phyloP scores from a whole-genome alignment of 2,329 filamentous ascomycete genomes.

The Monosporascus cannonballus region DNA sequence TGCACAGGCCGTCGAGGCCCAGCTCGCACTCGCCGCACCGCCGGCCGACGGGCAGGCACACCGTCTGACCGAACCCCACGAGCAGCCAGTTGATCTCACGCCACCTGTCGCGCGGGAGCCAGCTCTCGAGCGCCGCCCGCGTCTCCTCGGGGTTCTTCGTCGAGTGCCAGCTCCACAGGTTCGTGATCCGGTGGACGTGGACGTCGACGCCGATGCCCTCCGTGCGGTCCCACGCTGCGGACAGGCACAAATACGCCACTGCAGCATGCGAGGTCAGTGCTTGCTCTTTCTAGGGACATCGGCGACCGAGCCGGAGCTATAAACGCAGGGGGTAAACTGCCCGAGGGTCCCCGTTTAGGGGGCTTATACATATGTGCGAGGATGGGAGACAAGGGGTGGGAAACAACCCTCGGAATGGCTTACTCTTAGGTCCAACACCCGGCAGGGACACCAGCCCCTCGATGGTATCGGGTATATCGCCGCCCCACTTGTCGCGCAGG shows the following conservation, averaged over 20 bases:
- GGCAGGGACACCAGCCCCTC: constrained; percentile 71
- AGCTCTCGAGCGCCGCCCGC: constrained; percentile 65
- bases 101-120: constrained; percentile 82
- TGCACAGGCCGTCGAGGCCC: constrained; percentile 70
- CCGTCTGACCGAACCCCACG: constrained; percentile 81
- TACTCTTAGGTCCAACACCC: constrained; percentile 80
- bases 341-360: no score
- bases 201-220: constrained; percentile 89
- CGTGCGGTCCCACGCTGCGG: constrained; percentile 57
- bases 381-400: no score
- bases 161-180: constrained; percentile 87
- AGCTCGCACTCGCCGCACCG: constrained; percentile 83
- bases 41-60: constrained; percentile 74
- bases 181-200: constrained; percentile 90
- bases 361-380: no score
- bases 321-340: no score
- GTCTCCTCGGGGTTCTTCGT: constrained; percentile 81
- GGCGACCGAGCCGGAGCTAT: no score
- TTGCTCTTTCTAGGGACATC: no score
- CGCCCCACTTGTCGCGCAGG: constrained; percentile 60
- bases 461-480: constrained; percentile 76
- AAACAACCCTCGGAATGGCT: no score
- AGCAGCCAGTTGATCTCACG: constrained; percentile 87
- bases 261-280: no score
- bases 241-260: constrained; percentile 81